Conservation (phyloP, 768 basidiomycete genomes). For the Leccinellum albellum region DNA sequence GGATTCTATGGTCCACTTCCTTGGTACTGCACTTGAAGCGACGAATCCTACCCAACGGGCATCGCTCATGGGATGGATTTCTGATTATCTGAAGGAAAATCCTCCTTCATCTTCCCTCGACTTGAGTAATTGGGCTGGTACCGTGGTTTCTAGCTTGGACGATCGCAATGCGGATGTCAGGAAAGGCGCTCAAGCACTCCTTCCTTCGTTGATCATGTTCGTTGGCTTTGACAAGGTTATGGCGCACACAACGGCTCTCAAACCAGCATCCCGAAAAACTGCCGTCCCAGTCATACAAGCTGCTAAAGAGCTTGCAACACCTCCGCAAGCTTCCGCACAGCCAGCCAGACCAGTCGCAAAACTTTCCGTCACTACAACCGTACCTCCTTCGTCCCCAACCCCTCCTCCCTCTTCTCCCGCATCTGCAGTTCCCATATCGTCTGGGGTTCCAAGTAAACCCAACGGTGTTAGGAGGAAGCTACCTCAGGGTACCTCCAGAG, state of each 20-base stretch:
- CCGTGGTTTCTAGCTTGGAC: constrained; percentile 76
- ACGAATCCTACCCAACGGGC: constrained; percentile 85
- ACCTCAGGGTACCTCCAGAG: constrained; percentile 53
- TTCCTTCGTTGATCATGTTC: constrained; percentile 69
- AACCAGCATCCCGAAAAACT: constrained; percentile 84
- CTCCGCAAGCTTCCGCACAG: constrained; percentile 25
- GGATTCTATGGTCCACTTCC: constrained; percentile 74
- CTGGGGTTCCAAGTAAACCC: constrained; percentile 39
- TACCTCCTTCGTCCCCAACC: constrained; percentile 27
- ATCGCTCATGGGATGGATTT: constrained; percentile 74
- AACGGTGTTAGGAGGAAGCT: constrained; percentile 70
- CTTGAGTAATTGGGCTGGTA: constrained; percentile 60
- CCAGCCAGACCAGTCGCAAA: constrained; percentile 29
- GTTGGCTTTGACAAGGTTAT: constrained; percentile 84
- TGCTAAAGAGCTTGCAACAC: constrained; percentile 52
- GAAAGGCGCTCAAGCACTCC: constrained; percentile 80
- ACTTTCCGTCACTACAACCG: constrained; percentile 15
- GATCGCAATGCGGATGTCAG: constrained; percentile 90
- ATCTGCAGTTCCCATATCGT: constrained; percentile 30
- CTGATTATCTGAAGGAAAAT: constrained; percentile 72
- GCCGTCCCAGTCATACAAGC: constrained; percentile 88
- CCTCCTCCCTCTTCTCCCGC: constrained; percentile 49
- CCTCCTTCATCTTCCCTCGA: constrained; percentile 56
- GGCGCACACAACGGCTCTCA: constrained; percentile 80
- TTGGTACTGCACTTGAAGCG: constrained; percentile 79